These are phyloP conservation scores for Ogataea polymorpha DNA, from an alignment of 805 yeast species.

Conservation along the genomic window DNA sequence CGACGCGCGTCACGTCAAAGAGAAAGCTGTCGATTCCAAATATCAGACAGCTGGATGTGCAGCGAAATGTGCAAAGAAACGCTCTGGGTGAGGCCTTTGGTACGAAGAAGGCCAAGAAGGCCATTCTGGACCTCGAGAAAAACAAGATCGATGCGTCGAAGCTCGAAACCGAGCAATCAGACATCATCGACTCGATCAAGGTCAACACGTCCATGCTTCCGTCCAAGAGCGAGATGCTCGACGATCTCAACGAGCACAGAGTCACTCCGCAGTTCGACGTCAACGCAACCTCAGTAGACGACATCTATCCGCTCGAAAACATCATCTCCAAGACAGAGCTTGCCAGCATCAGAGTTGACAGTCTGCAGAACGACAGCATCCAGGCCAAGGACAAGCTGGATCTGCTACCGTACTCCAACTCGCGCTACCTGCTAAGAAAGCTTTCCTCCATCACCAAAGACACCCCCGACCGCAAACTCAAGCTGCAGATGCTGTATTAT, in stretches of 20 bases:
- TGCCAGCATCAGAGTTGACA: constrained; percentile 57
- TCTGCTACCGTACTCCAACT: constrained; percentile 57
- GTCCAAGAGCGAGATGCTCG: constrained; percentile 57
- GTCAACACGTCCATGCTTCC: constrained; percentile 72
- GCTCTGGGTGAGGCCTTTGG: constrained; percentile 95
- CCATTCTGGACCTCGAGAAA: constrained; percentile 73
- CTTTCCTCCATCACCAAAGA: constrained; percentile 32
- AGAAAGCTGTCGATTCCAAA: constrained; percentile 57
- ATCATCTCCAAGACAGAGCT: constrained; percentile 71
- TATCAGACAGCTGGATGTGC: constrained; percentile 53
- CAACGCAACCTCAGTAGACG: constrained; percentile 80
- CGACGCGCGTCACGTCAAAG: constrained; percentile 61
- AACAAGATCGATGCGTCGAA: constrained; percentile 85
- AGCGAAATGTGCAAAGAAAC: constrained; percentile 61
- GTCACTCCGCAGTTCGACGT: constrained; percentile 78
- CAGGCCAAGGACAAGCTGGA: constrained; percentile 49
- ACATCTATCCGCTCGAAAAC: constrained; percentile 69
- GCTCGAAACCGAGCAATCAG: constrained; percentile 64
- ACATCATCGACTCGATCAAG: constrained; percentile 78
- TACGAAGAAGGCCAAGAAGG: constrained; percentile 93
- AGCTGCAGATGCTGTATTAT: constrained; percentile 71
- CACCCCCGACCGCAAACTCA: constrained; percentile 45
- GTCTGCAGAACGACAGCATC: constrained; percentile 51
- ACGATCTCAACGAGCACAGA: constrained; percentile 59
- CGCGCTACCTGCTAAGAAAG: constrained; percentile 52